These are phyloP conservation scores for Croton laevigatus DNA, from an alignment of 441 rosid genomes.

Conservation along the genomic window DNA sequence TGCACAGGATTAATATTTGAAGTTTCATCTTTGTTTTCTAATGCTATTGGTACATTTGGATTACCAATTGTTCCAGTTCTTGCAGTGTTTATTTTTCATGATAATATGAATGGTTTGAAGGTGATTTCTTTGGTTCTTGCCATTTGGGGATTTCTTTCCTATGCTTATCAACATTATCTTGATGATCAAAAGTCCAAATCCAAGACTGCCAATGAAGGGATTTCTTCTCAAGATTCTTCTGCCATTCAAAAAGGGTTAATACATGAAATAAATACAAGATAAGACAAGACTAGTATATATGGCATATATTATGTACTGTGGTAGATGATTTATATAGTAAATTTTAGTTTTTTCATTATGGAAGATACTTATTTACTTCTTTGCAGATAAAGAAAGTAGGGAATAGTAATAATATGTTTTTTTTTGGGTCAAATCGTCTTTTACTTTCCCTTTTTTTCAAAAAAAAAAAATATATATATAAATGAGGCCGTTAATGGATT, in stretches of 20 bases:
- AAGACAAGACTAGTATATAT: too few relatives aligned
- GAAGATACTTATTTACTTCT: too few relatives aligned
- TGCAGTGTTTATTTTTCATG: slow-evolving; percentile 45
- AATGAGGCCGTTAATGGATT: too few relatives aligned
- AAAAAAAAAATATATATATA: too few relatives aligned
- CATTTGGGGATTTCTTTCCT: slow-evolving; percentile 52
- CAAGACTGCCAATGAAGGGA: not conserved
- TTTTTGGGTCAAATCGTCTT: too few relatives aligned
- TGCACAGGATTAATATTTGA: slow-evolving; percentile 42
- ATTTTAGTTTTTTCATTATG: too few relatives aligned
- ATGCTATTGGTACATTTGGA: slow-evolving; percentile 42
- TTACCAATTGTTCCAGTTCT: slow-evolving; percentile 46
- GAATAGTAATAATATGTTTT: too few relatives aligned
- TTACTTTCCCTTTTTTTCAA: too few relatives aligned
- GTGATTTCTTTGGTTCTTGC: slow-evolving; percentile 44
- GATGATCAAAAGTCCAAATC: slow-evolving; percentile 24
- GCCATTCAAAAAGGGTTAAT: not conserved
- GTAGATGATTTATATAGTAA: too few relatives aligned
- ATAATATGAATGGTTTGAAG: slow-evolving; percentile 47
- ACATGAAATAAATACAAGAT: too few relatives aligned
- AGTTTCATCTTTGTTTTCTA: slow-evolving; percentile 53
- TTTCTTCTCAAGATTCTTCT: not conserved
- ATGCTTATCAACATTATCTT: slow-evolving; percentile 50
- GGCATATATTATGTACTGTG: too few relatives aligned
- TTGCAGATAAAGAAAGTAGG: too few relatives aligned